Conservation (phyloP, 352 stramenopile genomes). For the Globisporangium iwayamae region DNA sequence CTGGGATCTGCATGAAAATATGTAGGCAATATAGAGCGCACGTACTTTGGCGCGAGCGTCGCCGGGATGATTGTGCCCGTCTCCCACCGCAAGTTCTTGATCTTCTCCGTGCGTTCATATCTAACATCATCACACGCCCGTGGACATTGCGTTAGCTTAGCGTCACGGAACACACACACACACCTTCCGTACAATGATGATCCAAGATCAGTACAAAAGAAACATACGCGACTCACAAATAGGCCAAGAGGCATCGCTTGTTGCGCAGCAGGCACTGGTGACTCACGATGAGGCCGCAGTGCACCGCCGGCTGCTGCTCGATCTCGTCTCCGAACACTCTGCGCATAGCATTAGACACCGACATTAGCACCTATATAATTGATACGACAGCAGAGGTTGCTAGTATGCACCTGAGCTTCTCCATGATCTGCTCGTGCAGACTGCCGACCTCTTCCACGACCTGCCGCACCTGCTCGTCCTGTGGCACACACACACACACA, state of each 20-base stretch:
- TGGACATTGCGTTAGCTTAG: too few relatives aligned
- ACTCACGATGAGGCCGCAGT: slow-evolving; percentile 83
- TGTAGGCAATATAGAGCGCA: slow-evolving; percentile 6
- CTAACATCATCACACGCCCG: slow-evolving; percentile 12
- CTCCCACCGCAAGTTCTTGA: slow-evolving; percentile 89
- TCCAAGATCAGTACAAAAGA: neutral
- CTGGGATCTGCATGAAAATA: neutral
- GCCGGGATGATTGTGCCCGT: slow-evolving; percentile 85
- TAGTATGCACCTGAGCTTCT: slow-evolving; percentile 56
- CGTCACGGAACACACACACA: too few relatives aligned
- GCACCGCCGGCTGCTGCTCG: slow-evolving; percentile 52
- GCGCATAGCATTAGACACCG: neutral
- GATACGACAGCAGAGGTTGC: neutral
- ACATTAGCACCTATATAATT: slow-evolving; percentile 4
- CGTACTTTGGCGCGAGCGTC: slow-evolving; percentile 65
- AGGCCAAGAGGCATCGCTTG: slow-evolving; percentile 87
- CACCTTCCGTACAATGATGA: neutral
- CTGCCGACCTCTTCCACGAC: slow-evolving; percentile 70
- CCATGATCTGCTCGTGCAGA: slow-evolving; percentile 65
- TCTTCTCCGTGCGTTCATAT: slow-evolving; percentile 79
- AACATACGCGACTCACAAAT: slow-evolving; percentile 48
- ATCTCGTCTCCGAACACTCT: slow-evolving; percentile 67
- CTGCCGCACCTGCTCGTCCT: slow-evolving; percentile 83
- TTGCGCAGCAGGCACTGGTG: slow-evolving; percentile 89
- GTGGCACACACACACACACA: neutral